Evolutionary conservation across 1,284 basidiomycete genomes (phyloP).

Genomic region (Papiliotrema fonsecae): DNA sequence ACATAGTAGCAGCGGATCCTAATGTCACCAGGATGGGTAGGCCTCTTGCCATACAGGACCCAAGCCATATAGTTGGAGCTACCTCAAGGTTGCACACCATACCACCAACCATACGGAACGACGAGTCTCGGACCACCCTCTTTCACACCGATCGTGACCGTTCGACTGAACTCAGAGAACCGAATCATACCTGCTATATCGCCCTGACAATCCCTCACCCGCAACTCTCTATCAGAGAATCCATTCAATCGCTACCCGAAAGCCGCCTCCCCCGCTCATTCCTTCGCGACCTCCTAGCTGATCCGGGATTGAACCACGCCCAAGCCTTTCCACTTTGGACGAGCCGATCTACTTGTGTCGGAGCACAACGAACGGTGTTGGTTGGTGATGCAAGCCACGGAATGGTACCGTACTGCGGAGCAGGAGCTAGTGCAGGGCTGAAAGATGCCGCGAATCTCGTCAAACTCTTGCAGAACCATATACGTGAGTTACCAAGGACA

Average conservation of each 20-base stretch:
- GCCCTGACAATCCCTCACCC: constrained; percentile 16
- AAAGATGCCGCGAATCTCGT: constrained; percentile 16
- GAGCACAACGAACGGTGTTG: constrained; percentile 12
- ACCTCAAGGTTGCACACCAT: no score
- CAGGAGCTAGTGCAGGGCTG: constrained; percentile 19
- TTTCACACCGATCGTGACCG: no score
- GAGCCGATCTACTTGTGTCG: constrained; percentile 7
- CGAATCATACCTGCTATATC: no score
- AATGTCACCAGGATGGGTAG: no score
- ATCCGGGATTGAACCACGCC: constrained; percentile 4
- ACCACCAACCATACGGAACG: no score
- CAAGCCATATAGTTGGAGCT: no score
- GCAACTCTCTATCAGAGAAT: background rate
- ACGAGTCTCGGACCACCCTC: no score
- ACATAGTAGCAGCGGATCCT: no score
- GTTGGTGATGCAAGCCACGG: constrained; percentile 23
- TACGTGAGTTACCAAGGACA: constrained; percentile 1
- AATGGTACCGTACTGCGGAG: constrained; percentile 22
- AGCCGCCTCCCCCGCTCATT: constrained; percentile 1
- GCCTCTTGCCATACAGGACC: no score
- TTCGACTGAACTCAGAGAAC: no score
- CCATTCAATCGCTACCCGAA: background rate
- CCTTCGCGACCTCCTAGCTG: constrained; percentile 8
- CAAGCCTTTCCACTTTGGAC: constrained; percentile 9
- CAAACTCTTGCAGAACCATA: background rate